Conservation (phyloP, 306 rosid genomes). For the Inga laurina region DNA sequence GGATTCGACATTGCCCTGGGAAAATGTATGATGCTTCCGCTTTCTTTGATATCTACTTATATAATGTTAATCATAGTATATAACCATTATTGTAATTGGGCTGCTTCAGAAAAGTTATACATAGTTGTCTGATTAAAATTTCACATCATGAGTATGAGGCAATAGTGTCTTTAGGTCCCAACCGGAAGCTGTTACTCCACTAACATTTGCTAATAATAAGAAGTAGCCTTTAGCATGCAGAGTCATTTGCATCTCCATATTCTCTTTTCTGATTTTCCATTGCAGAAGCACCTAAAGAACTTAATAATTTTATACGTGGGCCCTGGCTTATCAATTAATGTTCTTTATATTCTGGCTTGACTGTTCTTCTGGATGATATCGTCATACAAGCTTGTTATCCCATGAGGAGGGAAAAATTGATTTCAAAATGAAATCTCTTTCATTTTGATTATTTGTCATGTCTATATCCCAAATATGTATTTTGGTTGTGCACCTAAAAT, state of each 20-base stretch:
- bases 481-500: constrained; percentile 6
- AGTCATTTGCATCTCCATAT: constrained; percentile 7
- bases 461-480: constrained; percentile 13
- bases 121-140: constrained; percentile 7
- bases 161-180: not conserved
- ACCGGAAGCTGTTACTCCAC: constrained; percentile 23
- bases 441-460: not conserved
- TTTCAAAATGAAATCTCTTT: not conserved
- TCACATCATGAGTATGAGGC: constrained; percentile 1
- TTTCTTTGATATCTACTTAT: constrained; percentile 22
- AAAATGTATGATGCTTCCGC: constrained; percentile 64
- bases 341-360: constrained; percentile 12
- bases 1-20: constrained; percentile 86
- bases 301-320: constrained; percentile 3
- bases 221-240: constrained; percentile 1
- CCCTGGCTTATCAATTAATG: not conserved
- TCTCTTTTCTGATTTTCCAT: constrained; percentile 15
- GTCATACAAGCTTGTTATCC: constrained; percentile 1
- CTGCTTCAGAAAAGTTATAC: constrained; percentile 7
- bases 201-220: constrained; percentile 1
- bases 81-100: constrained; percentile 2
- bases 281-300: constrained; percentile 16
- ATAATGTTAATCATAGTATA: not conserved
- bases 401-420: constrained; percentile 18
- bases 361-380: constrained; percentile 13